Percentiles rank a stretch among this genome's conserved stretches.
Conservation (phyloP, 225 moss, liverwort and hornwort genomes). For the Ulota crispa region DNA sequence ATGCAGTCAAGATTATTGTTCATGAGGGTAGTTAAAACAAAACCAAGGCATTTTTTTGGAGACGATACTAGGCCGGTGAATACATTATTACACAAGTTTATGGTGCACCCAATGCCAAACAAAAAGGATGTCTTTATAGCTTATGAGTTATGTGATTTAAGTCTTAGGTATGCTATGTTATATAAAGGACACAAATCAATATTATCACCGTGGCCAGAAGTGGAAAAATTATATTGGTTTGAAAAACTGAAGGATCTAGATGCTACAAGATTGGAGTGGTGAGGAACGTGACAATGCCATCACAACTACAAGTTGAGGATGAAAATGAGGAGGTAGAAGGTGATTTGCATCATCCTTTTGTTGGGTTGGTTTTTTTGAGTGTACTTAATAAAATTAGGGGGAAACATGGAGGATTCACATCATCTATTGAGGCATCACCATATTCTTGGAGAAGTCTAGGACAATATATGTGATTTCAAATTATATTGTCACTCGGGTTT, state of each 20-base stretch:
- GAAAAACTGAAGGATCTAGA: background rate
- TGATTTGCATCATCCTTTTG: background rate
- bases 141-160: background rate
- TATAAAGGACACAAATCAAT: accelerated
- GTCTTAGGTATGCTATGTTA: background rate
- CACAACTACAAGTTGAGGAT: background rate
- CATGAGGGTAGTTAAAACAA: background rate
- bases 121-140: background rate
- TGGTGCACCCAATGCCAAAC: background rate
- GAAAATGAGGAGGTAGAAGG: background rate
- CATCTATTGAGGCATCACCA: background rate
- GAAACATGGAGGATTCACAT: background rate
- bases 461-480: background rate
- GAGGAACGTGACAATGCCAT: background rate
- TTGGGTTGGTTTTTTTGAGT: background rate
- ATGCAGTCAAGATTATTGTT: background rate
- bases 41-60: background rate
- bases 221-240: background rate
- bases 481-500: background rate
- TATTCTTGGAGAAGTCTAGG: background rate
- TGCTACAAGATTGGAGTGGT: background rate
- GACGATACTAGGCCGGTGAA: background rate
- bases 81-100: background rate
- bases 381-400: background rate
- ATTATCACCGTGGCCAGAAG: background rate